phyloP scores from a whole-genome alignment of 2,329 filamentous ascomycete species.

The Penicillium sp. region DNA sequence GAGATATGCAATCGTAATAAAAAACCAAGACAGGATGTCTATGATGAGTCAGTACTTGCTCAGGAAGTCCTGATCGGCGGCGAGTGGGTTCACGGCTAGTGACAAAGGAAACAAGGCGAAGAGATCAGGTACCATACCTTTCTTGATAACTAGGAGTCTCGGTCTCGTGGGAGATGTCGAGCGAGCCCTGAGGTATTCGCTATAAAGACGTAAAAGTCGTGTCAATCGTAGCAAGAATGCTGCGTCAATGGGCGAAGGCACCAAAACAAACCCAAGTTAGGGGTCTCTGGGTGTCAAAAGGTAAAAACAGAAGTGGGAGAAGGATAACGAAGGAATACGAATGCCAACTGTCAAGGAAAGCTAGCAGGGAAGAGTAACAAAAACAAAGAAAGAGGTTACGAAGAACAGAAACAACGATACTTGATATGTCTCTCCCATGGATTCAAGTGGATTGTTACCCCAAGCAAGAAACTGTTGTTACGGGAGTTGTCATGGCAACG shows the following conservation, averaged over 20 bases:
- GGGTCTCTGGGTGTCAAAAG: slow-evolving; percentile 6
- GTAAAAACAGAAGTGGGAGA: slow-evolving; percentile 11
- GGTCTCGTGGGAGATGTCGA: slow-evolving; percentile 18
- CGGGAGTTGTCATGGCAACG: slow-evolving; percentile 38
- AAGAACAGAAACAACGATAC: slow-evolving; percentile 15
- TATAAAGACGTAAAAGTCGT: slow-evolving; percentile 16
- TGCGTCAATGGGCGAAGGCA: slow-evolving; percentile 16
- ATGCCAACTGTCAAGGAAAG: slow-evolving; percentile 8
- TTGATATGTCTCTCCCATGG: slow-evolving; percentile 26
- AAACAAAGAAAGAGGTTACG: slow-evolving; percentile 10
- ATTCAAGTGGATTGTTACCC: slow-evolving; percentile 28
- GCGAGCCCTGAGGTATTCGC: slow-evolving; percentile 13
- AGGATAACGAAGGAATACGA: slow-evolving; percentile 25
- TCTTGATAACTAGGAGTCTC: slow-evolving; percentile 13
- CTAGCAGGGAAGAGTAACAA: slow-evolving; percentile 7
- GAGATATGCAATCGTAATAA: not conserved
- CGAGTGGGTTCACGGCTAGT: not conserved
- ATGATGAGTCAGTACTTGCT: slow-evolving; percentile 11
- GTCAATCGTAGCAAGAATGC: slow-evolving; percentile 26
- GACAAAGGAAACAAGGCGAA: not conserved
- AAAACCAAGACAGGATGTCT: slow-evolving; percentile 10
- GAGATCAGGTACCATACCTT: slow-evolving; percentile 18
- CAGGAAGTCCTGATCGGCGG: not conserved
- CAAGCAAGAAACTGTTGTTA: slow-evolving; percentile 28
- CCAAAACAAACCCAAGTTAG: slow-evolving; percentile 10